These are phyloP conservation scores for Halophytophthora polymorphica DNA, from an alignment of 352 stramenopile genomes.

Conservation along the genomic window DNA sequence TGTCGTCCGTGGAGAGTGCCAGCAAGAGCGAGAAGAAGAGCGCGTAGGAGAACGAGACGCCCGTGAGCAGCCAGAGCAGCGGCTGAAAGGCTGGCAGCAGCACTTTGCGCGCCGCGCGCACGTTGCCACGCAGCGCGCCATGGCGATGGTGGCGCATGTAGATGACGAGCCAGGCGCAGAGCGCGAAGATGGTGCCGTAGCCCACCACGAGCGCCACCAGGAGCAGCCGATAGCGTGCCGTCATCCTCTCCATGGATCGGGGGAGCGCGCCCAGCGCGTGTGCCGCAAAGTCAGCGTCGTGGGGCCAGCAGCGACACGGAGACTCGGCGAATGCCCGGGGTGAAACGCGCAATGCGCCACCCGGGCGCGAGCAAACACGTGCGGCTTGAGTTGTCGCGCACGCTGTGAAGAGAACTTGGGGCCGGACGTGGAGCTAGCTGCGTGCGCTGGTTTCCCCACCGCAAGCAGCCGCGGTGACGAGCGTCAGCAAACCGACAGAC, in stretches of 20 bases:
- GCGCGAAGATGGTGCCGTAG: constrained; percentile 39
- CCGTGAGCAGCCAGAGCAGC: constrained; percentile 48
- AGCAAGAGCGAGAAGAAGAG: constrained; percentile 28
- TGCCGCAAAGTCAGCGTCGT: too few species aligned
- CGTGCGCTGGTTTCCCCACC: too few species aligned
- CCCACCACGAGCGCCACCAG: constrained; percentile 34
- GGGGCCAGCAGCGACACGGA: too few species aligned
- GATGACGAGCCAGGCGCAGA: constrained; percentile 38
- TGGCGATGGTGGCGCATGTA: constrained; percentile 60
- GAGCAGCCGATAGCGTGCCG: constrained; percentile 21
- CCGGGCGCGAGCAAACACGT: too few species aligned
- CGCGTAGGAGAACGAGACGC: constrained; percentile 26
- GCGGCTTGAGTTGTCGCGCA: neutral
- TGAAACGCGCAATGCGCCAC: too few species aligned
- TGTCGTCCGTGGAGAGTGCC: constrained; percentile 4
- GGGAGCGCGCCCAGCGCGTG: too few species aligned
- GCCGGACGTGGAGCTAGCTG: neutral
- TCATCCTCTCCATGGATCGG: constrained; percentile 12
- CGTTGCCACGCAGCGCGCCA: constrained; percentile 45
- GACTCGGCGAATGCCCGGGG: too few species aligned
- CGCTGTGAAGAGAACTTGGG: neutral
- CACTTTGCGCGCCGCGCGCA: constrained; percentile 49
- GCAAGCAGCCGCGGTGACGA: too few species aligned
- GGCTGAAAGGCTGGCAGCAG: constrained; percentile 74
- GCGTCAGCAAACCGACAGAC: too few species aligned